These are phyloP conservation scores for Picea glauca DNA, from an alignment of 75 land plant species.

Conservation along the genomic window DNA sequence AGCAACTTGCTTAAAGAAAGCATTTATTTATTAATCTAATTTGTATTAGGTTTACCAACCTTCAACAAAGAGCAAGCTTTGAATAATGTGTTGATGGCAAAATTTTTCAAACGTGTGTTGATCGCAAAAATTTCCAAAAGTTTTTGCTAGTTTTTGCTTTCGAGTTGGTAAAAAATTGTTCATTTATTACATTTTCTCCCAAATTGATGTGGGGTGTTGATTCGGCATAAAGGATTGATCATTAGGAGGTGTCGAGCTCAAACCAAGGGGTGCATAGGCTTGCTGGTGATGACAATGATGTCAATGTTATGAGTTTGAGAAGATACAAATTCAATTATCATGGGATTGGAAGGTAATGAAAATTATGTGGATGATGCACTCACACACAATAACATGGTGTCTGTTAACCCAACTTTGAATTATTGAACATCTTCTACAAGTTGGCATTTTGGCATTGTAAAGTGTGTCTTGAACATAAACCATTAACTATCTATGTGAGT, in stretches of 20 bases:
- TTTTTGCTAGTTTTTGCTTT: too few relatives aligned
- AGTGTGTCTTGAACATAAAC: neutral
- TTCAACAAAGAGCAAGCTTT: too few relatives aligned
- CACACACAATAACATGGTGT: neutral
- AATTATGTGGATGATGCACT: slow-evolving; percentile 2
- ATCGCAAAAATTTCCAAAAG: neutral
- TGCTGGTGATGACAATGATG: neutral
- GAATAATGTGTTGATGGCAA: neutral
- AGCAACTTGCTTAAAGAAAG: too few relatives aligned
- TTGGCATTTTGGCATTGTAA: neutral
- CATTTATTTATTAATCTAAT: too few relatives aligned
- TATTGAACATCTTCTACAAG: neutral
- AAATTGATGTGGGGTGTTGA: neutral
- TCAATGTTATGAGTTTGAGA: neutral
- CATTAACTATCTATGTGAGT: neutral
- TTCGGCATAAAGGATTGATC: neutral
- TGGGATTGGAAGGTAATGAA: slow-evolving; percentile 7
- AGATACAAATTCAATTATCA: neutral
- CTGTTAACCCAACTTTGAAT: neutral
- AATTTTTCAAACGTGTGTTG: too few relatives aligned
- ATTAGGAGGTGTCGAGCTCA: neutral
- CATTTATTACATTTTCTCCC: neutral
- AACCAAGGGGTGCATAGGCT: neutral
- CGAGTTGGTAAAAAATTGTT: neutral
- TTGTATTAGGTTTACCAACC: too few relatives aligned